Evolutionary conservation across 352 stramenopile genomes (phyloP).

Genomic region (Aphanomyces astaci): DNA sequence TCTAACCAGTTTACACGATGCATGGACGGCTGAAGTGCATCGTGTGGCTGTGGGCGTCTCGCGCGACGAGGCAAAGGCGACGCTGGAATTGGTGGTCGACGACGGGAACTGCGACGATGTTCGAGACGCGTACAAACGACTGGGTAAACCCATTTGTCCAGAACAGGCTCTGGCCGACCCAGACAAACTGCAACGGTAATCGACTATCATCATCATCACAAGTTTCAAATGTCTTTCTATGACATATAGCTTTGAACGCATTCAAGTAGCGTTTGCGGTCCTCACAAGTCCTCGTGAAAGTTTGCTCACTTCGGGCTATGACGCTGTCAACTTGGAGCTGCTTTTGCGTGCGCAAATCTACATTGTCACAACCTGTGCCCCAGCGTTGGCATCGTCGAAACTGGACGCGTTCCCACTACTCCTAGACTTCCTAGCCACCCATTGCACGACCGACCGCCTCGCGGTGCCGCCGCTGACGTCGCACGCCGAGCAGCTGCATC

Average conservation of each 20-base stretch:
- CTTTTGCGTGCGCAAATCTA: slow-evolving; percentile 53
- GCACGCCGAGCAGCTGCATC: slow-evolving; percentile 38
- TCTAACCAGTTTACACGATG: slow-evolving; percentile 62
- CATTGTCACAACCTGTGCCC: slow-evolving; percentile 57
- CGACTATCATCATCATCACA: not conserved
- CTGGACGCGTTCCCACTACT: slow-evolving; percentile 67
- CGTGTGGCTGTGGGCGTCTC: slow-evolving; percentile 30
- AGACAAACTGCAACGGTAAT: slow-evolving; percentile 4
- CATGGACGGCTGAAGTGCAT: slow-evolving; percentile 71
- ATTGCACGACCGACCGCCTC: slow-evolving; percentile 47
- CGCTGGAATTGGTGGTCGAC: slow-evolving; percentile 30
- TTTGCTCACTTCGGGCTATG: slow-evolving; percentile 55
- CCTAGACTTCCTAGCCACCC: slow-evolving; percentile 42
- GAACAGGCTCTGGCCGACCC: slow-evolving; percentile 1
- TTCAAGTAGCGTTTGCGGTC: slow-evolving; percentile 50
- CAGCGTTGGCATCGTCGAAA: slow-evolving; percentile 41
- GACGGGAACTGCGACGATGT: slow-evolving; percentile 2
- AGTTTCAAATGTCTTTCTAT: not conserved
- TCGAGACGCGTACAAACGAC: slow-evolving; percentile 10
- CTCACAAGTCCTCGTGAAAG: slow-evolving; percentile 58
- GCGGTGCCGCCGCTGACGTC: slow-evolving; percentile 35
- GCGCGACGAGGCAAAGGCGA: slow-evolving; percentile 34
- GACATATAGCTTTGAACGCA: slow-evolving; percentile 19
- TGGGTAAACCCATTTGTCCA: not conserved
- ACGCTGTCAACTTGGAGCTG: slow-evolving; percentile 60